Base-by-base conservation (phyloP, 1,139 yeast species). In the Diutina ranongensis region DNA sequence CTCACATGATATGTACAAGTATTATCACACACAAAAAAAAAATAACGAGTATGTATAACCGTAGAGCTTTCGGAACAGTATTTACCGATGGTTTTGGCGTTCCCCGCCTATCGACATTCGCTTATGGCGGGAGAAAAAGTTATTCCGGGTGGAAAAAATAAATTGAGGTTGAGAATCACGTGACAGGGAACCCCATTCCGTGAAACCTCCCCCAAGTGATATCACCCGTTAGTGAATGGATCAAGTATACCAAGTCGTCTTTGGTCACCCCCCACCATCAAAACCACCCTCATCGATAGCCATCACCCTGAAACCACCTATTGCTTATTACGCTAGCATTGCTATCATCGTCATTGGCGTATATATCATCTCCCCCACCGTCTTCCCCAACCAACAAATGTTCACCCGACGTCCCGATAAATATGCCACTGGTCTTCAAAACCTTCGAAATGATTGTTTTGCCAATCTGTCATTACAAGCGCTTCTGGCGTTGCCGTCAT, bases 401-500 rank as follows among this genome's bases (percentile, higher is more conserved):
- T 70, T 71, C 49, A 57, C 71, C 40, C 78, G 74, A 52, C 66
- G 88, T 56, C 80, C 80, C n/a, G 94, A 80, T 55, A 80, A 75
- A 53, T 69, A 78, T 57, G 83, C 95, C 15, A 86, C 94, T 0
- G 97, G 97, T 2, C 67, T 89, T 44, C 71, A 81, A 52, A 92
- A 89, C 60, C 71, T 81, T 52, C 76, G 92, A 49, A 86, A 86
- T 55, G 96, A 88, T 59, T 89, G 97, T 61, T 89, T 86, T 64
- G 96, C 95, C 50, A 89, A 92, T 57, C 78, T 94, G n/a, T 81
- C 89, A 1, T 59, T 92, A 20, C 97, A 89, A 60, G 94, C 96
- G 0, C 73, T 89, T 50, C 79, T 87, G 15, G 67, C 94, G 0
- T 62, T 85, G 28, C 82, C 88, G 0, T 71, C 72, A 0, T 60